A percentile compares a stretch with the other conserved stretches of the same genome.
These are phyloP conservation scores for Botrytis byssoidea DNA, from an alignment of 2,329 filamentous ascomycete genomes.

Conservation along the genomic window DNA sequence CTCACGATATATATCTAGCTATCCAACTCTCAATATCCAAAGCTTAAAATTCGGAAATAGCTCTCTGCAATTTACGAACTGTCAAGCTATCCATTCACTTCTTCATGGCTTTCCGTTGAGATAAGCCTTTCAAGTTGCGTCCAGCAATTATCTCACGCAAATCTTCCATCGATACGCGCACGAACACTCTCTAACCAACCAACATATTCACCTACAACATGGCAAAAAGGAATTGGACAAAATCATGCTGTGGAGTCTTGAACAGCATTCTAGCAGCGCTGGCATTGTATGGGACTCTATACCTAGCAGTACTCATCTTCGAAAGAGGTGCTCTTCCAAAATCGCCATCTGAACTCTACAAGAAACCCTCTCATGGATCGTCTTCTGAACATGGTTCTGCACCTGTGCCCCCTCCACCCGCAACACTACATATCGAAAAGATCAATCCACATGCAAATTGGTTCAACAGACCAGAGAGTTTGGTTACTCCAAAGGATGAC, in stretches of 20 bases:
- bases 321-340: slow-evolving; percentile 34
- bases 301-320: slow-evolving; percentile 32
- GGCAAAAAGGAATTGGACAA: slow-evolving; percentile 32
- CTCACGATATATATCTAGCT: background rate
- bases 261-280: slow-evolving; percentile 37
- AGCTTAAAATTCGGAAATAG: background rate
- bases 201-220: slow-evolving; percentile 23
- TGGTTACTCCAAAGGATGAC: slow-evolving; percentile 51
- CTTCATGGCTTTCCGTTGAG: slow-evolving; percentile 11
- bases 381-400: slow-evolving; percentile 23
- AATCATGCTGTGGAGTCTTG: slow-evolving; percentile 33
- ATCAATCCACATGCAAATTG: slow-evolving; percentile 53
- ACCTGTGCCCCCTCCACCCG: slow-evolving; percentile 25
- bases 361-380: slow-evolving; percentile 27
- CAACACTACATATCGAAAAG: slow-evolving; percentile 40
- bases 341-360: slow-evolving; percentile 34
- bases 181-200: background rate
- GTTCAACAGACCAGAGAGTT: slow-evolving; percentile 52
- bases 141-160: background rate
- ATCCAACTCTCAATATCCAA: background rate
- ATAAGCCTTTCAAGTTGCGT: background rate
- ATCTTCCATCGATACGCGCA: background rate
- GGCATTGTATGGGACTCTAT: slow-evolving; percentile 34
- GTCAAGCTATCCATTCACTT: background rate
- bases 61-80: slow-evolving; percentile 24